Base-by-base conservation (phyloP, 2,329 filamentous ascomycete genomes). In the Ophiostoma quercus region DNA sequence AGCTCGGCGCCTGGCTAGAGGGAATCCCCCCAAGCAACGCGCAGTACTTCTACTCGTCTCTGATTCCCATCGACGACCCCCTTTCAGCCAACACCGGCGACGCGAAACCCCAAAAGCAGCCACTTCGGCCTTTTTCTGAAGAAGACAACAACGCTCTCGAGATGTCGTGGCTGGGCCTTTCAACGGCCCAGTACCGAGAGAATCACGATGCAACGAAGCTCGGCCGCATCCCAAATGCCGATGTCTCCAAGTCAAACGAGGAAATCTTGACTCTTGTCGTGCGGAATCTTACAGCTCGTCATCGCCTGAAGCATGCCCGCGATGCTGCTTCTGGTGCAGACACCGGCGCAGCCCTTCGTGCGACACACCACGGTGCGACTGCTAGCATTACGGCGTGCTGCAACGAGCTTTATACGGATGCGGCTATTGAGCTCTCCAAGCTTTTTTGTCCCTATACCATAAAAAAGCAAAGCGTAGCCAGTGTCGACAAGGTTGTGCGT, bases 1-100 rank as follows among this genome's bases (percentile, higher is more conserved):
- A 78, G 70, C 74, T 78, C 5, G 71, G 75, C 34, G 71, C 77
- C 32, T 78, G 79, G 70, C 77, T 80, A 63, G 79, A 83, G 69
- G 82, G 80, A 68, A 82, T 85, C 32, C 90, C 90, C 19, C 84
- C 86, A 0, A 78, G 90, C 69, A 83, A 84, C 41, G 84, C 90
- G 29, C 91, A 92, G 73, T 97, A 92, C 81, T 97, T 97, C 79
- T 97, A 96, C 79, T 86, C 88, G 16, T 95, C 92, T 12, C 82
- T 88, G 14, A 85, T 94, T 67, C 90, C 92, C 39, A 93, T 97
- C 76, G 93, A 97, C 76, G 93, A 97, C 76, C 92, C 92, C 32
- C 84, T 96, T n/a, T 92, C 90, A 11, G 86, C 90, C 1, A 80
- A 83, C 12, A 78, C 84, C 22, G 22, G 62, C 9, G 71, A 71